Percentiles rank a stretch among this genome's conserved stretches.
These are phyloP conservation scores for Colletotrichum paranaense DNA, from an alignment of 2,329 filamentous ascomycete genomes.

Conservation along the genomic window DNA sequence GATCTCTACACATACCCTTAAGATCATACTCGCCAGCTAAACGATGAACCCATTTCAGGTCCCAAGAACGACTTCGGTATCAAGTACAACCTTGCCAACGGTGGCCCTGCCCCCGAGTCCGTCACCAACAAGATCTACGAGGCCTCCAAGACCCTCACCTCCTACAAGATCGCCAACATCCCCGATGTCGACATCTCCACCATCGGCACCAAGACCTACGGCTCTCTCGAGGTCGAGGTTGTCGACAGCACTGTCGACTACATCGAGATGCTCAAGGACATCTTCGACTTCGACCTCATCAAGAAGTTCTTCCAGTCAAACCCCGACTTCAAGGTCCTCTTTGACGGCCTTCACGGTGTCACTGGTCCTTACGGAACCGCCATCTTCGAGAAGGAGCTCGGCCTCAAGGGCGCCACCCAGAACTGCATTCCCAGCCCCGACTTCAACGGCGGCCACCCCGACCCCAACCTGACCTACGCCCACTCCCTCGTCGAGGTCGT, in stretches of 20 bases:
- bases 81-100: constrained; percentile 99
- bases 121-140: constrained; percentile 99
- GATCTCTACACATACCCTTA: constrained; percentile 42
- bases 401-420: constrained; percentile 81
- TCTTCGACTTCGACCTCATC: constrained; percentile 98
- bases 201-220: constrained; percentile 87
- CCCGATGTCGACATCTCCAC: constrained; percentile 86
- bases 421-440: constrained; percentile 94
- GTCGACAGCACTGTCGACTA: constrained; percentile 95
- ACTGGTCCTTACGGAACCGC: constrained; percentile 95
- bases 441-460: constrained; percentile 96
- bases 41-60: constrained; percentile 61
- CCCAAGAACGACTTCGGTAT: constrained; percentile 97
- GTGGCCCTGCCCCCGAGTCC: constrained; percentile 92
- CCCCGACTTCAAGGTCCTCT: constrained; percentile 95
- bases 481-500: constrained; percentile 94
- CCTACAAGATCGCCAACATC: constrained; percentile 92
- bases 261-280: constrained; percentile 94
- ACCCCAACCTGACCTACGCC: constrained; percentile 97
- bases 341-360: constrained; percentile 93
- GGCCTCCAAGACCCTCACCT: constrained; percentile 86
- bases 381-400: constrained; percentile 95
- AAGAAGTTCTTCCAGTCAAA: constrained; percentile 90
- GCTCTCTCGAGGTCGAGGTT: constrained; percentile 90
- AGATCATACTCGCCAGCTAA: constrained; percentile 16